phyloP scores from a whole-genome alignment of 192 early-diverging fungal species.

The Coemansia guatemalensis region DNA sequence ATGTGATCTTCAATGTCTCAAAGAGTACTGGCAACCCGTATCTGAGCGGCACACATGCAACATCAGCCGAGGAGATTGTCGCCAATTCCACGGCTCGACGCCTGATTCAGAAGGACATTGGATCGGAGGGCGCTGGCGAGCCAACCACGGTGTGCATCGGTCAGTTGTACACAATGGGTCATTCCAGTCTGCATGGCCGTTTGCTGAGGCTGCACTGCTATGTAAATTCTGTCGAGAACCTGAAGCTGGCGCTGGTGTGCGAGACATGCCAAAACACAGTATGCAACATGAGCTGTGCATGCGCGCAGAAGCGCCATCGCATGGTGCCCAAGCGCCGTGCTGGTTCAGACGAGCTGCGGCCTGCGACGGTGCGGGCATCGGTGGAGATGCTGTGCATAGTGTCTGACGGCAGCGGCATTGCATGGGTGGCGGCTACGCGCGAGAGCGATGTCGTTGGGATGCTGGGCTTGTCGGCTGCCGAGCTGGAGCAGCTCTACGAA shows the following conservation, averaged over 20 bases:
- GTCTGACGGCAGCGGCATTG: constrained; percentile 43
- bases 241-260: constrained; percentile 13
- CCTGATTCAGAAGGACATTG: neutral
- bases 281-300: constrained; percentile 25
- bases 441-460: neutral
- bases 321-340: neutral
- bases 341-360: too few relatives aligned
- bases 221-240: constrained; percentile 13
- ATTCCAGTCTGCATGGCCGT: neutral
- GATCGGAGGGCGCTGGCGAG: neutral
- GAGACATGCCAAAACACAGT: constrained; percentile 19
- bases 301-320: constrained; percentile 16
- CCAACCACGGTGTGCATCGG: constrained; percentile 11
- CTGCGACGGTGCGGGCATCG: neutral
- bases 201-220: constrained; percentile 11
- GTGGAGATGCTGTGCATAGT: constrained; percentile 24
- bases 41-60: constrained; percentile 11
- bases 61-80: constrained; percentile 11
- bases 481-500: constrained; percentile 12
- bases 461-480: constrained; percentile 7
- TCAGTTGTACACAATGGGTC: constrained; percentile 1
- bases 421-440: constrained; percentile 5
- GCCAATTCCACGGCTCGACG: neutral
- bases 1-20: constrained; percentile 12
- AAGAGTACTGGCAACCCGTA: constrained; percentile 22